phyloP scores from a whole-genome alignment of 139 green algal species.

The Tetradesmus obliquus region DNA sequence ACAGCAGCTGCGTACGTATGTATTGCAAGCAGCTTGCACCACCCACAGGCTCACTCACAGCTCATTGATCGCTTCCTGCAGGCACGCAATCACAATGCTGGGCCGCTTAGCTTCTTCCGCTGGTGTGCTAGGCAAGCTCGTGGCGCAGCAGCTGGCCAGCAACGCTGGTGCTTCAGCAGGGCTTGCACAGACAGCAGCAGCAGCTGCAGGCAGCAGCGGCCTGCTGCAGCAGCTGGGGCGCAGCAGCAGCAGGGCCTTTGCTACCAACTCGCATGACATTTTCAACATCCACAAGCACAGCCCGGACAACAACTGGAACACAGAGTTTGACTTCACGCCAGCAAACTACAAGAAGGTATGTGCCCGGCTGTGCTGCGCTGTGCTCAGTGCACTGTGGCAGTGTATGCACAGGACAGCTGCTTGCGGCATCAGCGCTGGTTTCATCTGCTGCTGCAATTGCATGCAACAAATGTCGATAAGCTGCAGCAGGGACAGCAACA shows the following conservation, averaged over 20 bases:
- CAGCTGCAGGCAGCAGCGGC: constrained; percentile 11
- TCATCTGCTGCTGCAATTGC: too few relatives aligned
- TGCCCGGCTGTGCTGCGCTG: neutral
- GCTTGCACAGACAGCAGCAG: neutral
- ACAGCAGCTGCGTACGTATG: neutral
- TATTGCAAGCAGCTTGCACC: neutral
- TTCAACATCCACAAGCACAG: constrained; percentile 89
- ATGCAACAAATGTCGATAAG: neutral
- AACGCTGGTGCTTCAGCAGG: constrained; percentile 9
- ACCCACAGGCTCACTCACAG: neutral
- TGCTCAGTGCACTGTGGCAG: neutral
- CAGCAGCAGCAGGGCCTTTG: constrained; percentile 58
- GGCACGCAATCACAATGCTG: constrained; percentile 12
- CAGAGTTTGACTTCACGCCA: constrained; percentile 88
- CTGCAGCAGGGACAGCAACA: neutral
- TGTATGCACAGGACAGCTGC: neutral
- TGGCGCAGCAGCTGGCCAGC: constrained; percentile 33
- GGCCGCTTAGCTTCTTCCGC: neutral
- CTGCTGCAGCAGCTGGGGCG: constrained; percentile 23
- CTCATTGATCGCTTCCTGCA: neutral
- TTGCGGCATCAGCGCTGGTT: neutral
- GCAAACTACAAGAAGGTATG: constrained; percentile 78
- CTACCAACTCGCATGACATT: constrained; percentile 92
- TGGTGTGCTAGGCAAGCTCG: neutral
- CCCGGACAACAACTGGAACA: constrained; percentile 85